Conservation (phyloP, 2,329 filamentous ascomycete species). For the Mariannaea sp. region DNA sequence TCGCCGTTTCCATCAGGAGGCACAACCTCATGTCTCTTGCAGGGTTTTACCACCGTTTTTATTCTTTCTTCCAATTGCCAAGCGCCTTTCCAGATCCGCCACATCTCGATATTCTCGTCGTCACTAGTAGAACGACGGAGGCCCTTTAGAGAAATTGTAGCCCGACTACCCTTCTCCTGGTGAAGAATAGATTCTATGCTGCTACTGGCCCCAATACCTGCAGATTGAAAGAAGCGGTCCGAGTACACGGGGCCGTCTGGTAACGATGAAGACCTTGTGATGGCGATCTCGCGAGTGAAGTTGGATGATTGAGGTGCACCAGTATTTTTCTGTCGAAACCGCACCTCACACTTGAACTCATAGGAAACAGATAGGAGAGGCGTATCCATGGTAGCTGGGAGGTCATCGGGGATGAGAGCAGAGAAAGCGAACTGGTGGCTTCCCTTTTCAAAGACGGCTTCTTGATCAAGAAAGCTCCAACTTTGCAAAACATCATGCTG, state of each 20-base stretch:
- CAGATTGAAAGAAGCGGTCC: conserved; percentile 74
- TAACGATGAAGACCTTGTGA: conserved; percentile 75
- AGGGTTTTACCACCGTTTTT: conserved; percentile 75
- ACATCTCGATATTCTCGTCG: conserved; percentile 69
- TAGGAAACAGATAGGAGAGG: conserved; percentile 76
- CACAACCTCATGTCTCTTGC: conserved; percentile 64
- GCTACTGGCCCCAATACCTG: conserved; percentile 83
- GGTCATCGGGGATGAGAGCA: conserved; percentile 77
- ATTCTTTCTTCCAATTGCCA: conserved; percentile 91
- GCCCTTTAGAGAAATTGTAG: conserved; percentile 49
- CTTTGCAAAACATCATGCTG: conserved; percentile 22
- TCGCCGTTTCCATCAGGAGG: background rate
- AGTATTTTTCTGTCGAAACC: conserved; percentile 56
- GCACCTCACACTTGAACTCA: conserved; percentile 70
- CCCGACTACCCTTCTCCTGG: conserved; percentile 72
- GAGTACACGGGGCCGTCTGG: conserved; percentile 80
- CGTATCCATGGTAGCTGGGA: conserved; percentile 80
- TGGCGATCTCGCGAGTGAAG: conserved; percentile 67
- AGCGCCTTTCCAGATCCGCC: conserved; percentile 86
- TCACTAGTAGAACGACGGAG: conserved; percentile 70
- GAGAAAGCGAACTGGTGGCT: conserved; percentile 75
- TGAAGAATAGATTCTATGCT: conserved; percentile 80
- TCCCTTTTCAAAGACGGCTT: background rate
- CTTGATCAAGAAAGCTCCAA: conserved; percentile 15
- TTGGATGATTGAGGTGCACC: conserved; percentile 53